These are phyloP conservation scores for Pseudopyrenochaeta lycopersici DNA, from an alignment of 2,329 filamentous ascomycete species.

Conservation along the genomic window DNA sequence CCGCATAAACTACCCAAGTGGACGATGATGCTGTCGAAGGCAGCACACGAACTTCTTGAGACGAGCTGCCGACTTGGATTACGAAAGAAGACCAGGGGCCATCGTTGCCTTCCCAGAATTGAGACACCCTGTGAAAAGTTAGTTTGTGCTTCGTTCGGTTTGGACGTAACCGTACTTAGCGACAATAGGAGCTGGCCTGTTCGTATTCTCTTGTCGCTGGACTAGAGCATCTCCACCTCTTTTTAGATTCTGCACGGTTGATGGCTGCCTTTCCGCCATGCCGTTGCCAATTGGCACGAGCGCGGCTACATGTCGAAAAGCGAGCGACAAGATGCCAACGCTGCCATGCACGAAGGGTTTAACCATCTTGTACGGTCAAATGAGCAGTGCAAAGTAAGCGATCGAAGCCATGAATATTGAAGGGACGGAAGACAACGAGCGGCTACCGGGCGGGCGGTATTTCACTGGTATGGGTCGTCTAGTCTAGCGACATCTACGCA, in stretches of 20 bases:
- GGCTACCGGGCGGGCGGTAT: not conserved
- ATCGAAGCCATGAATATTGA: not conserved
- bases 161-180: slow-evolving; percentile 13
- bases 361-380: slow-evolving; percentile 5
- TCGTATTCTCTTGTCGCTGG: not conserved
- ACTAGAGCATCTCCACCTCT: not conserved
- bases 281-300: not conserved
- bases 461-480: not conserved
- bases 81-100: slow-evolving; percentile 39
- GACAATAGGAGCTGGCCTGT: slow-evolving; percentile 15
- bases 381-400: not conserved
- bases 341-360: slow-evolving; percentile 6
- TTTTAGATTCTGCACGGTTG: not conserved
- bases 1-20: slow-evolving; percentile 40
- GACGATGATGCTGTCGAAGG: slow-evolving; percentile 43
- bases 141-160: not conserved
- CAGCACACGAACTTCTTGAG: slow-evolving; percentile 32
- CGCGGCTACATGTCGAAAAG: not conserved
- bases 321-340: not conserved
- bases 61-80: slow-evolving; percentile 31
- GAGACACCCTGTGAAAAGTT: slow-evolving; percentile 17
- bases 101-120: slow-evolving; percentile 39
- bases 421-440: not conserved
- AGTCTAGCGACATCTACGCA: not conserved
- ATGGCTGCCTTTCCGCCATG: not conserved